Base-by-base conservation (phyloP, 495 filamentous ascomycete species). In the Tuber magnatum region DNA sequence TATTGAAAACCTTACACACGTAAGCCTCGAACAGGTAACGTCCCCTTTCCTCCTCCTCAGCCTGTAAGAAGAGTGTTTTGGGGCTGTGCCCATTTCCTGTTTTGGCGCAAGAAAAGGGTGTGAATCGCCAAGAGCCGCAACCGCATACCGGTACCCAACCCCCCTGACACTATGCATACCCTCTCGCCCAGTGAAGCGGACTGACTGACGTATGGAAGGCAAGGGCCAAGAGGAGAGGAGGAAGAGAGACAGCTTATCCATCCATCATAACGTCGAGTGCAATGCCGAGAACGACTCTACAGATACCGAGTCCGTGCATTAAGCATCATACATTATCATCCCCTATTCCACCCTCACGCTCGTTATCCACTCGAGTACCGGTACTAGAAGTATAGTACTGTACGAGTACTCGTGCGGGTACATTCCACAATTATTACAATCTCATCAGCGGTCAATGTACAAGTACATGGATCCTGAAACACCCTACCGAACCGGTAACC, bases 401-500 rank as follows among this genome's bases (percentile, higher is more conserved):
- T 51, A n/a, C 44, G 5, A 18, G 20, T 6, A 5, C n/a, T n/a
- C n/a, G n/a, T n/a, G n/a, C n/a, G n/a, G n/a, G n/a, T 22, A 51
- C 46, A 46, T 4, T 46, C 46, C 48, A 48, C 1, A 0, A 48
- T 24, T 6, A n/a, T 56, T 12, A n/a, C 48, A 14, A 28, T 61
- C 51, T 61, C n/a, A 28, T 61, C 9, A 14, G 51, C 10, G 51
- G 32, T 12, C 51, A 32, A 61, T 14, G 43, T 44, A 43, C 12
- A 14, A 16, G 39, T 44, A 51, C 70, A 35, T 70, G 46, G 35
- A 68, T 72, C 69, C 24, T 51, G n/a, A 65, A 75, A 51, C 39
- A 73, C 74, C 44, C 39, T n/a, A 75, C 61, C n/a, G 43, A 16
- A 46, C 18, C 43, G 16, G 43, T 9, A 69, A 73, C 56, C 72